Evolutionary conservation across 148 eudicot genomes (phyloP), one percentile per base, ranked within the genome.

Genomic region (Camellia japonica): DNA sequence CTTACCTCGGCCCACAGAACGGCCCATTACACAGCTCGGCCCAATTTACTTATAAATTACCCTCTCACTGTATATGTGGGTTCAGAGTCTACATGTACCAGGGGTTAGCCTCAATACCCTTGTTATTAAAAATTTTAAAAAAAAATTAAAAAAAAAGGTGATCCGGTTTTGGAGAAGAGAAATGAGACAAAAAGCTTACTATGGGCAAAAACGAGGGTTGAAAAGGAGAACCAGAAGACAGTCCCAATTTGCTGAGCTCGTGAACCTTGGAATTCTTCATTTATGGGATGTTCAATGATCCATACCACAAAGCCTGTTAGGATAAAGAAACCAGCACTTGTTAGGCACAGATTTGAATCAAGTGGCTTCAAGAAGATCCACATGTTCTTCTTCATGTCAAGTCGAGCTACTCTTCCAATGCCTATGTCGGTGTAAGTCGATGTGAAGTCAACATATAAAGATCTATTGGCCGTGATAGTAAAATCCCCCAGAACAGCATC

Each of bases 291-390:
- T 44, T 84, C 87, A 74, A 84, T 63, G 4, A 56, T 5, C 87
- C 87, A 85, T 38, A 82, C 80, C 16, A 68, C 73, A 59, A 82
- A 77, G 12, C 87, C 83, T 0, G 63, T 70, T 13, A 80, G 14
- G 58, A 80, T n/a, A 46, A 80, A 80, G 66, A 54, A 82, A 49
- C 16, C 51, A 15, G 65, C 71, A 73, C 23, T 68, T 5, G 49
- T 61, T 8, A 82, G 62, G 81, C 85, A 82, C 18, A 82, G 73
- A 42, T 44, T 38, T 8, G 23, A 0, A 12, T 68, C 62, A 13
- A 85, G 77, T 14, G 88, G 88, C 73, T 73, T 78, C 77, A 77
- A 68, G 79, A 85, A 82, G 43, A 80, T 15, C 85, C 88, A 85
- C 52, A 74, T 74, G 60, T 82, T 80, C 8, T 73, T 63, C 1